Conservation (phyloP, 257 asterid genomes). For the Penstemon newberryi region DNA sequence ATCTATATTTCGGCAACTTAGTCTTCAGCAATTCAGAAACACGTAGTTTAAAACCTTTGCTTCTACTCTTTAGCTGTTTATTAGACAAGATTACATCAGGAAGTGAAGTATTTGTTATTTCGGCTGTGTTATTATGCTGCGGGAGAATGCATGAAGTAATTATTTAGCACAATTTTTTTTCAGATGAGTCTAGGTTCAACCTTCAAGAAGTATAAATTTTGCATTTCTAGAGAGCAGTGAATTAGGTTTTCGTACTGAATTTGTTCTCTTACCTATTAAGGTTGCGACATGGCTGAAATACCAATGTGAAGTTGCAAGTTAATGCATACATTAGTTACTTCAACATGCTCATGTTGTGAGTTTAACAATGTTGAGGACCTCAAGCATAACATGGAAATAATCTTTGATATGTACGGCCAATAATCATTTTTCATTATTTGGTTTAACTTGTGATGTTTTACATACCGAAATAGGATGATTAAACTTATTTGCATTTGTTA, state of each 20-base stretch:
- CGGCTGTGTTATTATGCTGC: too few species aligned
- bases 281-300: neutral
- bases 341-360: neutral
- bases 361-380: neutral
- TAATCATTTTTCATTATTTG: neutral
- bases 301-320: neutral
- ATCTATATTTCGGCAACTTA: too few species aligned
- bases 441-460: slow-evolving; percentile 8
- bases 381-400: neutral
- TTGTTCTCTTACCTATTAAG: neutral
- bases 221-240: neutral
- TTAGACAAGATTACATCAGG: neutral
- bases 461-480: slow-evolving; percentile 17
- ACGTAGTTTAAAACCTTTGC: neutral
- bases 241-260: neutral
- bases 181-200: too few species aligned
- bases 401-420: neutral
- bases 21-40: neutral
- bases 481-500: neutral
- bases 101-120: neutral
- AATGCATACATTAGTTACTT: neutral
- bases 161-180: too few species aligned
- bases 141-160: too few species aligned
- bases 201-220: neutral
- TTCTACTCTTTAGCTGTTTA: neutral